A percentile compares a stretch with the other conserved stretches of the same genome.
phyloP scores from a whole-genome alignment of 768 basidiomycete species.

The Suillus spraguei region DNA sequence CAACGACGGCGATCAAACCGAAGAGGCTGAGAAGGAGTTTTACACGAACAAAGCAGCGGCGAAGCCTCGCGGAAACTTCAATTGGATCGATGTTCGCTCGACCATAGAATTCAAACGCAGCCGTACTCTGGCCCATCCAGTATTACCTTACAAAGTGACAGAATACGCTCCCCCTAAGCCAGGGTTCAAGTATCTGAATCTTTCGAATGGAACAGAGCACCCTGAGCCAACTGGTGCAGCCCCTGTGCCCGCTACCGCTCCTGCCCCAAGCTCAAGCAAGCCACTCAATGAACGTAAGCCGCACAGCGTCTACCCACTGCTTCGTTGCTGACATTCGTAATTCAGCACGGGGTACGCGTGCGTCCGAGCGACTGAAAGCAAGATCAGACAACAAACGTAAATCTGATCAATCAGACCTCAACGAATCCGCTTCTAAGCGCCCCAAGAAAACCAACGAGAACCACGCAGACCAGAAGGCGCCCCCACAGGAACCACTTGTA shows the following conservation, averaged over 20 bases:
- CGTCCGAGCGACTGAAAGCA: background rate
- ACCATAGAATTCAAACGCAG: conserved; percentile 5
- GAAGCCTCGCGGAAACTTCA: background rate
- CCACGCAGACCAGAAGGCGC: background rate
- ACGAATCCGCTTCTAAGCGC: background rate
- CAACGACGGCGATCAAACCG: no score
- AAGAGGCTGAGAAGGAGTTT: background rate
- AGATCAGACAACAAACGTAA: background rate
- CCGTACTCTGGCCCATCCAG: background rate
- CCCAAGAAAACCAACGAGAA: background rate
- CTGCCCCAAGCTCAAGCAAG: background rate
- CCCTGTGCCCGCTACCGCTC: no score
- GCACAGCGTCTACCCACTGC: background rate
- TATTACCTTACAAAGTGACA: background rate
- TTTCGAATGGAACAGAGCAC: no score
- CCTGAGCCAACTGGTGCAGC: background rate
- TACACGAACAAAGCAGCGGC: no score
- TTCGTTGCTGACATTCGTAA: background rate
- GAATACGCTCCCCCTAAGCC: background rate
- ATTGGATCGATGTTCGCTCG: background rate
- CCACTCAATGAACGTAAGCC: background rate
- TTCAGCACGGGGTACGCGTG: background rate
- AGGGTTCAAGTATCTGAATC: background rate
- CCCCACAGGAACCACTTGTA: background rate
- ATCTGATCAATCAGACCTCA: background rate